These are phyloP conservation scores for Knoxia roxburghii DNA, from an alignment of 257 asterid genomes.

Conservation along the genomic window DNA sequence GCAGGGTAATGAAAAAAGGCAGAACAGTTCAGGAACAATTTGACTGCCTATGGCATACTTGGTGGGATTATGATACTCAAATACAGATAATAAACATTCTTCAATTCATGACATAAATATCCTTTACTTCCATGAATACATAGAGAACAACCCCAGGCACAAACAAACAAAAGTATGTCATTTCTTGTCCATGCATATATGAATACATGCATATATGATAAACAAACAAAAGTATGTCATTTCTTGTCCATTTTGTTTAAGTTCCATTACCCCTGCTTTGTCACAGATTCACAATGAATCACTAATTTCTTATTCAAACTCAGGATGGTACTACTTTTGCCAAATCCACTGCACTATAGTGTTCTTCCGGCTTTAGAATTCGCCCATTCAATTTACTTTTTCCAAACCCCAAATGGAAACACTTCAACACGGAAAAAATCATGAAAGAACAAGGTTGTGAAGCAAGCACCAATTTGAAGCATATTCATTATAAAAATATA, in stretches of 20 bases:
- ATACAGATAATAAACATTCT: constrained; percentile 2
- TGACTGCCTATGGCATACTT: no score
- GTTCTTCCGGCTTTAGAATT: not conserved
- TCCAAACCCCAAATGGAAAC: not conserved
- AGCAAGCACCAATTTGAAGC: no score
- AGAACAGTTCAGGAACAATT: constrained; percentile 10
- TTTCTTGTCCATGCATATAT: no score
- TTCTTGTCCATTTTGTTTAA: not conserved
- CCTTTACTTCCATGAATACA: not conserved
- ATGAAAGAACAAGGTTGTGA: no score
- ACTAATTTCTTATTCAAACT: not conserved
- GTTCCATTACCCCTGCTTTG: not conserved
- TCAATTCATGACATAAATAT: not conserved
- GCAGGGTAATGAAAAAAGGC: constrained; percentile 14
- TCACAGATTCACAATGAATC: not conserved
- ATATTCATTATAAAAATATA: no score
- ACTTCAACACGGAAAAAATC: not conserved
- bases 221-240: no score
- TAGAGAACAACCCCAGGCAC: no score
- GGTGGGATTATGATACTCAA: not conserved
- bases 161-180: no score
- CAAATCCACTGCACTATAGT: not conserved
- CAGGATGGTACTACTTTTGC: not conserved
- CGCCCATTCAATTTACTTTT: not conserved
- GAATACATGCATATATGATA: no score